Evolutionary conservation across 2,329 filamentous ascomycete species (phyloP), one percentile per base, ranked within the genome.

Genomic region (Fusarium temperatum): DNA sequence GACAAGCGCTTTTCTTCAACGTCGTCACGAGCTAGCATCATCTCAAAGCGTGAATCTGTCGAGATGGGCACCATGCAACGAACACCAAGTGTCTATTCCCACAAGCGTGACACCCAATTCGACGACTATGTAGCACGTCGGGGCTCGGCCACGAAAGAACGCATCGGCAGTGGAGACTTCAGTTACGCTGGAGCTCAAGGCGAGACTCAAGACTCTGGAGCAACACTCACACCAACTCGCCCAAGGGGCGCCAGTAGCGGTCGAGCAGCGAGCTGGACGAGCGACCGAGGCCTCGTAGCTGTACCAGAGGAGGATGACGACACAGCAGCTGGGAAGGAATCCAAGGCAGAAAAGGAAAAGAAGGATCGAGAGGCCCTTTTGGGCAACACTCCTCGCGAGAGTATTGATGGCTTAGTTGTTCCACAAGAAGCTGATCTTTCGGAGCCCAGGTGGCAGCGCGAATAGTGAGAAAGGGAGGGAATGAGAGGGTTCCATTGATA

Each of bases 21-120:
- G 8, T 79, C 80, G 4, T 77, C 75, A n/a, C 77, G 80, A 30
- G 60, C 79, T 38, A 83, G 82, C 68, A 62, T 81, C 57, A 66
- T 69, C 35, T 81, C 72, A 36, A 73, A 65, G 54, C 65, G 64
- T 35, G 75, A 81, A 32, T 64, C 75, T 12, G 64, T 79, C 9
- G 63, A 69, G 26, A 45, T 80, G 64, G 66, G 74, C 14, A 66
- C 68, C 13, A 32, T 77, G 4, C 75, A 78, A 14, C 78, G 74
- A 38, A 77, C 76, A 12, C 70, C 78, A 11, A 78, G 76, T 58
- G 72, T 81, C 45, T 87, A 87, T 77, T 82, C 80, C 59, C 85
- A 87, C 77, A 80, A 83, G 78, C 82, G 85, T 11, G 83, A 86
- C 60, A 87, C 85, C 8, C 81, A 84, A 62, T 87, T 87, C 66